Evolutionary conservation across 2,329 filamentous ascomycete genomes (phyloP), one percentile per base, ranked within the genome.

Genomic region (Penicillium oxalicum): DNA sequence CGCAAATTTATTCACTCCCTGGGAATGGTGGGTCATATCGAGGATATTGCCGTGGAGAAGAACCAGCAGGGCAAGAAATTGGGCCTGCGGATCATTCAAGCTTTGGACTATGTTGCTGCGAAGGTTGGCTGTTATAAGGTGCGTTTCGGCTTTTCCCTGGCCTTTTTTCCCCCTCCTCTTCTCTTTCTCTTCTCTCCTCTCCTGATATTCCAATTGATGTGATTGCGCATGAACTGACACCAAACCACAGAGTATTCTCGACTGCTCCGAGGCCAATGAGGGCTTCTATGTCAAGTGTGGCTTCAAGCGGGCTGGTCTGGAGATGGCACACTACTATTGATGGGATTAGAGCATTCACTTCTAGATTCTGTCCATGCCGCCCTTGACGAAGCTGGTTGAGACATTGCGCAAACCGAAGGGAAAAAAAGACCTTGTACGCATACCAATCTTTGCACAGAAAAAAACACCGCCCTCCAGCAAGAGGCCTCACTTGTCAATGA

Each of bases 251-350:
- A 90, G 84, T 57, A 97, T 98, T 60, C 80, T 97, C 56, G 91
- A 97, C 71, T 98, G 93, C 76, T 94, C 87, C 58, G 91, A 96
- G 71, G 82, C 86, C 61, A 98, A 97, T 69, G 90, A 95, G 71
- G 91, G 91, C 24, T 97, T 98, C 76, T 98, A 98, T 70, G 79
- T 95, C 70, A 97, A 97, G 79, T 97, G 93, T 72, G 91, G 91
- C 50, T 97, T 95, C 72, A 86, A 89, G 72, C 78, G 89, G 53
- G 91, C 90, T 27, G 93, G 93, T 12, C 74, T 96, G 48, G 88
- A 98, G 73, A 97, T 98, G 93, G 90, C 91, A 38, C 89, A 95
- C 75, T 95, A 95, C 73, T 93, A 94, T 68, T 71, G 61, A 60
- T 48, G 40, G 4, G 47, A 32, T 48, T 32, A 34, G 24, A 35